Evolutionary conservation across 2,329 filamentous ascomycete genomes (phyloP), one percentile per base, ranked within the genome.

Genomic region (Xylaria sp.): DNA sequence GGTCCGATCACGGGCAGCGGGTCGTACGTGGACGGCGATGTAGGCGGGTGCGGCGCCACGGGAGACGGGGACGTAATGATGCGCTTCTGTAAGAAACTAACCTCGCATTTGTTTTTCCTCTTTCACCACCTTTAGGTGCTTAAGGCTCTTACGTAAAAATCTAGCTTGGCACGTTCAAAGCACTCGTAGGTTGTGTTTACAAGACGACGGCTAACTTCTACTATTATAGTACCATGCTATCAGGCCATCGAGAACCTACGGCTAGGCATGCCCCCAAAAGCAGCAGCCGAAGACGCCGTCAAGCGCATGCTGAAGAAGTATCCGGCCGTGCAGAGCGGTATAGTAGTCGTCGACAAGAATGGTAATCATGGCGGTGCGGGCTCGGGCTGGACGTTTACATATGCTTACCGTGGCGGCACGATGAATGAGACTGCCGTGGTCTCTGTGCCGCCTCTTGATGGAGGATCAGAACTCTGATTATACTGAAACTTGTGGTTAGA

Each of bases 1-100:
- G 86, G 85, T 0, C 86, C 86, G 3, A 87, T 88, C 61, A 80
- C 82, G 0, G 86, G 86, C 0, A 86, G 84, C 62, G 86, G 86
- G 1, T 86, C 85, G 1, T 88, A 88, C 71, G 86, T 85, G 2
- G 86, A 88, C 69, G 80, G 79, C 4, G 84, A 86, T 2, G 82
- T 86, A 1, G 86, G 86, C 1, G 86, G 83, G 0, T 88, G 86
- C 71, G 86, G 86, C 8, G 85, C 86, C 1, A 88, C 86, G 0
- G 86, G 86, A 1, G 86, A 88, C 63, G 86, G 86, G 0, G 86
- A 88, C 72, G 77, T 88, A 67, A 87, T 88, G 85, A 86, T 58
- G 56, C 56, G 56, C 39, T 58, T 58, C 15, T 12, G 56, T 58
- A 31, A 58, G 56, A 12, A 43, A 43, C 20, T 43, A 1, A 20